Percentiles rank a stretch among this genome's conserved stretches.
phyloP scores from a whole-genome alignment of 306 rosid species.

The Fagus sylvatica region DNA sequence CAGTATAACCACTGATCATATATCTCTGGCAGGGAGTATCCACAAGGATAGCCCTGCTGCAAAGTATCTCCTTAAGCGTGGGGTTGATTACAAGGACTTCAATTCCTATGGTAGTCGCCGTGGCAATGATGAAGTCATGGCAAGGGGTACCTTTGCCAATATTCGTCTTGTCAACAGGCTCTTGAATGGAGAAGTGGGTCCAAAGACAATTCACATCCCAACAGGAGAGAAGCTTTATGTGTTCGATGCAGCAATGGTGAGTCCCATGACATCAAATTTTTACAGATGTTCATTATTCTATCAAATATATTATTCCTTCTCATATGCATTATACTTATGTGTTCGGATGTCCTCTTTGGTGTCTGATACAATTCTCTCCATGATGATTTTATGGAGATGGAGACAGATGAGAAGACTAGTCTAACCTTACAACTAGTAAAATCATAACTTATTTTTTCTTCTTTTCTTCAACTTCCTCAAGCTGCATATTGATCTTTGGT shows the following conservation, averaged over 20 bases:
- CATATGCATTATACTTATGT: not conserved
- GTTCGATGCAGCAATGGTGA: too few species aligned
- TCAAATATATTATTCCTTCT: not conserved
- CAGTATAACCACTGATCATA: conserved; percentile 51
- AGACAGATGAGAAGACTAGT: not conserved
- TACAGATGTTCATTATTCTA: not conserved
- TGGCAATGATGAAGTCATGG: conserved; percentile 48
- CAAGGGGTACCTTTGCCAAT: conserved; percentile 38
- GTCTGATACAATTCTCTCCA: not conserved
- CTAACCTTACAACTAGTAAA: not conserved
- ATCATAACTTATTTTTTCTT: not conserved
- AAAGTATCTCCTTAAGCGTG: conserved; percentile 37
- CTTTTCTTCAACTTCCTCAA: not conserved
- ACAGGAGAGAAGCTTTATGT: too few species aligned
- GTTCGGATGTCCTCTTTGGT: not conserved
- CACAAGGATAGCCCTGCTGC: conserved; percentile 48
- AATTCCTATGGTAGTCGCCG: conserved; percentile 41
- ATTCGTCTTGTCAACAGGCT: conserved; percentile 39
- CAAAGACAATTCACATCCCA: too few species aligned
- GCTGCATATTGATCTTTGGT: not conserved
- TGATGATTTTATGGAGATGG: not conserved
- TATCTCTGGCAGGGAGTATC: conserved; percentile 45
- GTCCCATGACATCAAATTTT: not conserved
- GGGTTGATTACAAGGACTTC: conserved; percentile 38
- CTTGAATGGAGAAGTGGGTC: not conserved